Evolutionary conservation across 768 basidiomycete genomes (phyloP), one percentile per base, ranked within the genome.

Genomic region (Austroboletus eburneus): DNA sequence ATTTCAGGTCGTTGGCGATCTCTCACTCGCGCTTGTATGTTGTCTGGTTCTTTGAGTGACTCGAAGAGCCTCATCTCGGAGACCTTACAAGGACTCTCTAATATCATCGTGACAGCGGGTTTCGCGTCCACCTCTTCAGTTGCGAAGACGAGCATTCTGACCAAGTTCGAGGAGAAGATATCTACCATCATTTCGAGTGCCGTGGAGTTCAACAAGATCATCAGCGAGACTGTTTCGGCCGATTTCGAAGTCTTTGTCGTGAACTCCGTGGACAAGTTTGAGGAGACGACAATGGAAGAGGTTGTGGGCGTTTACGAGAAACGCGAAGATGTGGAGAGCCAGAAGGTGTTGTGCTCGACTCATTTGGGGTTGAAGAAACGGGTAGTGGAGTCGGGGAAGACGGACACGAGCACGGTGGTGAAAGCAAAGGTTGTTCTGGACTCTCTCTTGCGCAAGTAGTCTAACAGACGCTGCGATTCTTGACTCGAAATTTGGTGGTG

Each of bases 1-100:
- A 46, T 50, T 17, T 43, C 54, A 8, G 54, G 48, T 0, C 45
- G 48, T 13, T 55, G 52, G 54, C 42, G 52, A 29, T 40, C 47
- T 6, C 54, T 55, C 30, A 44, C 54, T 6, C 48, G 43, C n/a
- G 17, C 41, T 21, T 42, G 43, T 12, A 50, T 50, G 14, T 38
- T 35, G n/a, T 36, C 42, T 1, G 36, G 24, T 13, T 45, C n/a
- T 12, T 39, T 35, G 2, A 32, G 14, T 27, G 23, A 43, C 29
- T 10, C 38, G 3, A 10, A 25, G 8, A 4, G 13, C 0, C 27
- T 43, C 16, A 17, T 39, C 24, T 39, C 38, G 12, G 2, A 9
- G 2, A 18, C 10, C 2, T 4, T 55, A 2, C 5, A 13, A 12
- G 48, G 41, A 2, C 42, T 55, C 4, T 43, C 53, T 10, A 24